phyloP scores from a whole-genome alignment of 441 rosid species.

The Populus trichocarpa region DNA sequence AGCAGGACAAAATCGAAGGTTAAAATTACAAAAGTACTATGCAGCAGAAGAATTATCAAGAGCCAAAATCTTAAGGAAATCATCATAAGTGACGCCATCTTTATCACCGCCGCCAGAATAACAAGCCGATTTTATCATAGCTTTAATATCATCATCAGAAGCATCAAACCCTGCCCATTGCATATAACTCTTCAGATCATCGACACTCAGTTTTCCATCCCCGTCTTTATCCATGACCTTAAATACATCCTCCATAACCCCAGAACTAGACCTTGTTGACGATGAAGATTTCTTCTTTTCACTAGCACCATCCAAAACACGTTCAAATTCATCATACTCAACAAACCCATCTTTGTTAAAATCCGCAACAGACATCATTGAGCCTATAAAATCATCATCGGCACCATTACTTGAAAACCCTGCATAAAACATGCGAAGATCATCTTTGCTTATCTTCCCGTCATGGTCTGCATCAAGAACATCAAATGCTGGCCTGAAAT shows the following conservation, averaged over 20 bases:
- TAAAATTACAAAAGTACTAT: not conserved
- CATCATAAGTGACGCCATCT: constrained; percentile 55
- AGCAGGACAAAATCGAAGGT: not conserved
- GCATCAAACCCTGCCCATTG: constrained; percentile 58
- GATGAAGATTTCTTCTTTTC: not conserved
- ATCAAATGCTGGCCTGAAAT: constrained; percentile 65
- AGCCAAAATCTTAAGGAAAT: constrained; percentile 51
- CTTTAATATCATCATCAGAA: constrained; percentile 57
- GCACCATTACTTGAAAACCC: constrained; percentile 12
- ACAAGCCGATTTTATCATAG: constrained; percentile 58
- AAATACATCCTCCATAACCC: constrained; percentile 70
- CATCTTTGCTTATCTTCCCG: constrained; percentile 82
- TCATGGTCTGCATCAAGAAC: constrained; percentile 76
- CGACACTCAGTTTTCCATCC: constrained; percentile 62
- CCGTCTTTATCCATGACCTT: constrained; percentile 79
- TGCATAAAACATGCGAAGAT: constrained; percentile 50
- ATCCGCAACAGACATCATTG: constrained; percentile 81
- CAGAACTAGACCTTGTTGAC: constrained; percentile 3
- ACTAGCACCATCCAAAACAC: constrained; percentile 35
- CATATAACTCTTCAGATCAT: constrained; percentile 68
- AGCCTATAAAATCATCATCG: constrained; percentile 40
- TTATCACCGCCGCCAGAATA: constrained; percentile 34
- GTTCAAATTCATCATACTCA: constrained; percentile 76
- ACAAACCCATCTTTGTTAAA: constrained; percentile 74
- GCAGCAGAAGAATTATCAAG: constrained; percentile 17